Evolutionary conservation across 306 rosid species (phyloP), one percentile per base, ranked within the genome.

Genomic region (Quercus mongolica): DNA sequence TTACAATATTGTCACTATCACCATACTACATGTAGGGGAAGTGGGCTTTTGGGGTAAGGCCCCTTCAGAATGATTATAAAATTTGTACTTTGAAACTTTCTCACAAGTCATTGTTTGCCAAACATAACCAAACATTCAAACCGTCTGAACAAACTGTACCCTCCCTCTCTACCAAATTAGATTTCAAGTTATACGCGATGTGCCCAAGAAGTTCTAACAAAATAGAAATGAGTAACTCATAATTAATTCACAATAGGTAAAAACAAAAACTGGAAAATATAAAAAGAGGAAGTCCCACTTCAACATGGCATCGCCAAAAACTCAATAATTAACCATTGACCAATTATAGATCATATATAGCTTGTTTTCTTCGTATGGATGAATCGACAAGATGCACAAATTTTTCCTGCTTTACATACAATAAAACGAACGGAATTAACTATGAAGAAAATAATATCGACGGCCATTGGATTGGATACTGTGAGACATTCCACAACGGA

Each of bases 381-480:
- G 8, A 35, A 31, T 12, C 0, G 52, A 38, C 17, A 68, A 68
- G 18, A n/a, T 35, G 72, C 72, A 68, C 72, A 19, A 21, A 19
- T 11, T 14, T 49, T 0, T 68, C 38, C 26, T 68, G 2, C 11
- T 35, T 15, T n/a, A 18, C 20, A 9, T 10, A 21, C 9, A 67
- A 31, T 20, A 57, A 49, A 33, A 31, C 9, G 5, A 58, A 79
- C 0, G 25, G 3, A 9, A 75, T 25, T 25, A 59, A 3, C 20
- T 20, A 71, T 30, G 30, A 73, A 1, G 2, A 38, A 55, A 77
- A 55, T 6, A 25, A 26, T 35, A 70, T 3, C 17, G 49, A 68
- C 19, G 25, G 51, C 10, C 52, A 68, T 35, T 68, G 28, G 59
- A 77, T 69, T 41, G 97, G 98, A 95, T 95, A 92, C 96, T 86